Percentiles rank a stretch among this genome's conserved stretches.
These are phyloP conservation scores for Quercus gilva DNA, from an alignment of 306 rosid genomes.

Conservation along the genomic window DNA sequence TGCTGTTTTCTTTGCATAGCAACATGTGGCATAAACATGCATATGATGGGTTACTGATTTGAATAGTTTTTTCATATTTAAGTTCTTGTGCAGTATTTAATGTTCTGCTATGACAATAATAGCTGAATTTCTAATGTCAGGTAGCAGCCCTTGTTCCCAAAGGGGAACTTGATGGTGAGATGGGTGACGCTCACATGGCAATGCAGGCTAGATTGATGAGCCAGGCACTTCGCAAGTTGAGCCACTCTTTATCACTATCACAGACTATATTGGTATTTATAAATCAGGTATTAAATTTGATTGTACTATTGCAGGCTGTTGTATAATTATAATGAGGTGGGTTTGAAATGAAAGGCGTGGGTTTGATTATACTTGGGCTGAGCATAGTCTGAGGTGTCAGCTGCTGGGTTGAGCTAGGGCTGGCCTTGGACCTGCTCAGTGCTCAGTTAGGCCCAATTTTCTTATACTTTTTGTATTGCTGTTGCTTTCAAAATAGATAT, in stretches of 20 bases:
- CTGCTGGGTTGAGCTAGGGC: not conserved
- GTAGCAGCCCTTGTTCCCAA: slow-evolving; percentile 97
- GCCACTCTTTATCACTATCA: slow-evolving; percentile 82
- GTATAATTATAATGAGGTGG: not conserved
- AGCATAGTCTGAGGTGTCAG: not conserved
- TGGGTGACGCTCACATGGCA: slow-evolving; percentile 96
- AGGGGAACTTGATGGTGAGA: slow-evolving; percentile 91
- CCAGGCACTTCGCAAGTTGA: slow-evolving; percentile 89
- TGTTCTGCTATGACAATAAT: slow-evolving; percentile 7
- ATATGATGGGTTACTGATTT: slow-evolving; percentile 8
- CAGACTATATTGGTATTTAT: slow-evolving; percentile 70
- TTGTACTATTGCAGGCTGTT: slow-evolving; percentile 2
- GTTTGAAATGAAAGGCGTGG: slow-evolving; percentile 7
- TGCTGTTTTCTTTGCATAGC: not conserved
- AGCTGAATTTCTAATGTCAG: slow-evolving; percentile 40
- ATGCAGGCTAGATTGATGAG: slow-evolving; percentile 98
- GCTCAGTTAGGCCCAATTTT: not conserved
- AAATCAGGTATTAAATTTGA: slow-evolving; percentile 66
- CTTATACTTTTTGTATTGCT: not conserved
- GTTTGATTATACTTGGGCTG: slow-evolving; percentile 1
- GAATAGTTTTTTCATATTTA: slow-evolving; percentile 3
- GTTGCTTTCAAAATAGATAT: not conserved
- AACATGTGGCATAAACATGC: not conserved
- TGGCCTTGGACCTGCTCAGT: not conserved
- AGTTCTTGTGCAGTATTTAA: slow-evolving; percentile 6